Conservation (phyloP, 2,329 filamentous ascomycete genomes). For the Leptographium radiaticola region DNA sequence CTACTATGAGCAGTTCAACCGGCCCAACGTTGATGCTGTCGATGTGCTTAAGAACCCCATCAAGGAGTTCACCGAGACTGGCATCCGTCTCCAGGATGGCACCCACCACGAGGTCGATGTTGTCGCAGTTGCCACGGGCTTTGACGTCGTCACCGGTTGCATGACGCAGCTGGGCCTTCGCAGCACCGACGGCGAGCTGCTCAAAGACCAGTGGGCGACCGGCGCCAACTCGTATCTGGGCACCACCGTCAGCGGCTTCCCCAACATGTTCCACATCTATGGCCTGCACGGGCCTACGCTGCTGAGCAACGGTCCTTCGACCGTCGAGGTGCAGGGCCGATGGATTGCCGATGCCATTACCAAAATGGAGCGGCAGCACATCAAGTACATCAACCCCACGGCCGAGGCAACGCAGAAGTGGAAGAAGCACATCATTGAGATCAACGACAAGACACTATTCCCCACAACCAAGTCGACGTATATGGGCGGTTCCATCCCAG, state of each 20-base stretch:
- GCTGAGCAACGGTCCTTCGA: slow-evolving; percentile 41
- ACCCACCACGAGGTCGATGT: slow-evolving; percentile 29
- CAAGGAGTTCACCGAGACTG: slow-evolving; percentile 26
- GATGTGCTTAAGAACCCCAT: slow-evolving; percentile 28
- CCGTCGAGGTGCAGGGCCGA: slow-evolving; percentile 40
- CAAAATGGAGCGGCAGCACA: slow-evolving; percentile 29
- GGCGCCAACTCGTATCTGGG: slow-evolving; percentile 32
- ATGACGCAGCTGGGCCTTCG: slow-evolving; percentile 32
- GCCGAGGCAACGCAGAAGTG: slow-evolving; percentile 31
- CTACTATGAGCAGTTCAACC: slow-evolving; percentile 36
- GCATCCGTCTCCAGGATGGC: slow-evolving; percentile 26
- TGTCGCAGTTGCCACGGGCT: slow-evolving; percentile 31
- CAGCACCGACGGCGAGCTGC: slow-evolving; percentile 23
- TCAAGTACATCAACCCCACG: slow-evolving; percentile 38
- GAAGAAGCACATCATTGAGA: slow-evolving; percentile 33
- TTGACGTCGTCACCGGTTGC: slow-evolving; percentile 21
- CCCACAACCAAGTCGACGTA: slow-evolving; percentile 37
- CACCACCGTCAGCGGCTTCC: slow-evolving; percentile 27
- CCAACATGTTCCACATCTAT: slow-evolving; percentile 41
- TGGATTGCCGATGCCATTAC: slow-evolving; percentile 40
- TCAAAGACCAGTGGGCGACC: slow-evolving; percentile 28
- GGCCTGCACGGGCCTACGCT: slow-evolving; percentile 44
- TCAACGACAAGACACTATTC: slow-evolving; percentile 33
- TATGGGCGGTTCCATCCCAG: slow-evolving; percentile 42
- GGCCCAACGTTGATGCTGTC: slow-evolving; percentile 27